Percentiles rank a stretch among this genome's conserved stretches.
Evolutionary conservation across 163 green algal genomes (phyloP).

Genomic region (Coccomyxa subellipsoidea): DNA sequence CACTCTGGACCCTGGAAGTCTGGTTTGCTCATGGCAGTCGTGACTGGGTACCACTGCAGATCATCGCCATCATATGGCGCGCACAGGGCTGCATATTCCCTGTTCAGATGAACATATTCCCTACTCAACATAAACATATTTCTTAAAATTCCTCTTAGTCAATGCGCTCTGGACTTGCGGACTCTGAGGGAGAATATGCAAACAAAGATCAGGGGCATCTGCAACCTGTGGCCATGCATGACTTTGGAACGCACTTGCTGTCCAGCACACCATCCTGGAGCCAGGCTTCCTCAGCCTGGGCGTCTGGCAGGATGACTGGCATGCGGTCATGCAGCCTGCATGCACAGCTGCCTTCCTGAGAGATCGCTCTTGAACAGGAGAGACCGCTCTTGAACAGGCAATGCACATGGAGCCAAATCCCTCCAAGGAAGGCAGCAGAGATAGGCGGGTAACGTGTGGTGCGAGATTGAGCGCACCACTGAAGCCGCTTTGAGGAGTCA

Average conservation of each 20-base stretch:
- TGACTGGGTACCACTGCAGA: conserved; percentile 65
- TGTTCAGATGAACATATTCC: background rate
- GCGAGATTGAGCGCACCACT: conserved; percentile 51
- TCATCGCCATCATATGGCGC: conserved; percentile 43
- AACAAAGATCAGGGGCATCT: too few species aligned
- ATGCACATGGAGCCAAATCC: too few species aligned
- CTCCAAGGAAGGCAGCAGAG: too few species aligned
- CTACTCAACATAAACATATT: too few species aligned
- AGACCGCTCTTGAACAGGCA: too few species aligned
- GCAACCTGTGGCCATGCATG: too few species aligned
- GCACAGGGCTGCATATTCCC: background rate
- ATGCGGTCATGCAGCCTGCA: conserved; percentile 82
- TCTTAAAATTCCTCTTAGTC: too few species aligned
- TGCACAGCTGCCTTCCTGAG: background rate
- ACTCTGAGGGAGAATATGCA: too few species aligned
- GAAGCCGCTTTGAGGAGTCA: conserved; percentile 47
- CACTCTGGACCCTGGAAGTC: conserved; percentile 18
- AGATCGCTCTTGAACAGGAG: background rate
- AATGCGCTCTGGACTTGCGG: too few species aligned
- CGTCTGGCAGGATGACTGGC: conserved; percentile 64
- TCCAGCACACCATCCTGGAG: conserved; percentile 27
- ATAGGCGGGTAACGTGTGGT: too few species aligned
- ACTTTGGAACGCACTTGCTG: conserved; percentile 22
- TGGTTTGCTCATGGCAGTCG: conserved; percentile 50
- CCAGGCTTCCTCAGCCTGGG: conserved; percentile 44